Evolutionary conservation across 2,329 filamentous ascomycete genomes (phyloP).

Genomic region (Neonectria ditissima): DNA sequence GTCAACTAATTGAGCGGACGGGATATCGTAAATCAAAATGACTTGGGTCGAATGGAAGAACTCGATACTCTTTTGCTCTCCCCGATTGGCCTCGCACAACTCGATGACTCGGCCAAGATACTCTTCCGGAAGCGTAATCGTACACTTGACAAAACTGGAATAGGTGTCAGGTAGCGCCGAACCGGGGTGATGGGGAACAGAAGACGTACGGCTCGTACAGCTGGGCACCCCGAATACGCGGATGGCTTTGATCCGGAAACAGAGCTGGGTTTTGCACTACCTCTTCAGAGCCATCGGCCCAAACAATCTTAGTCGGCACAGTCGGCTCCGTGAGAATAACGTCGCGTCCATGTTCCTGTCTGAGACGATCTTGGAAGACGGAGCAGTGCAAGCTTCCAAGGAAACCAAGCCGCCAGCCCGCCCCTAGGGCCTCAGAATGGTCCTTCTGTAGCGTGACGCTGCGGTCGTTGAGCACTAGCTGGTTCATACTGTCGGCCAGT

Average conservation of each 20-base stretch:
- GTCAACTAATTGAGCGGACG: slow-evolving; percentile 90
- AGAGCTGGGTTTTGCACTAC: slow-evolving; percentile 88
- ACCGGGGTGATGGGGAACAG: not conserved
- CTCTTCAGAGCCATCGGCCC: slow-evolving; percentile 79
- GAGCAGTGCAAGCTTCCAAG: slow-evolving; percentile 97
- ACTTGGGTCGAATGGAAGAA: slow-evolving; percentile 95
- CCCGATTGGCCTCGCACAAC: slow-evolving; percentile 89
- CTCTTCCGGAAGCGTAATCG: slow-evolving; percentile 91
- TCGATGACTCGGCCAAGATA: slow-evolving; percentile 96
- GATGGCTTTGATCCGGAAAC: slow-evolving; percentile 78
- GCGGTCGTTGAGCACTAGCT: slow-evolving; percentile 93
- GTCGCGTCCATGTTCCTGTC: slow-evolving; percentile 92
- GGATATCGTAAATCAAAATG: slow-evolving; percentile 92
- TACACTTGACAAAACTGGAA: slow-evolving; percentile 77
- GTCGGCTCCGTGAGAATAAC: slow-evolving; percentile 98
- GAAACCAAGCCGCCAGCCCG: slow-evolving; percentile 94
- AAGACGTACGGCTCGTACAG: slow-evolving; percentile 63
- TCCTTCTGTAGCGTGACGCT: slow-evolving; percentile 96
- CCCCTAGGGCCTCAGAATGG: slow-evolving; percentile 90
- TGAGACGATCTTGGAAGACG: slow-evolving; percentile 96
- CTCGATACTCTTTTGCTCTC: slow-evolving; percentile 86
- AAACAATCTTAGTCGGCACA: slow-evolving; percentile 89
- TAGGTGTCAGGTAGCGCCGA: not conserved
- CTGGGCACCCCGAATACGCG: slow-evolving; percentile 57
- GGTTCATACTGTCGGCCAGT: slow-evolving; percentile 92